Base-by-base conservation (phyloP, 176 grass and related monocot genomes). In the Panicum miliaceum region DNA sequence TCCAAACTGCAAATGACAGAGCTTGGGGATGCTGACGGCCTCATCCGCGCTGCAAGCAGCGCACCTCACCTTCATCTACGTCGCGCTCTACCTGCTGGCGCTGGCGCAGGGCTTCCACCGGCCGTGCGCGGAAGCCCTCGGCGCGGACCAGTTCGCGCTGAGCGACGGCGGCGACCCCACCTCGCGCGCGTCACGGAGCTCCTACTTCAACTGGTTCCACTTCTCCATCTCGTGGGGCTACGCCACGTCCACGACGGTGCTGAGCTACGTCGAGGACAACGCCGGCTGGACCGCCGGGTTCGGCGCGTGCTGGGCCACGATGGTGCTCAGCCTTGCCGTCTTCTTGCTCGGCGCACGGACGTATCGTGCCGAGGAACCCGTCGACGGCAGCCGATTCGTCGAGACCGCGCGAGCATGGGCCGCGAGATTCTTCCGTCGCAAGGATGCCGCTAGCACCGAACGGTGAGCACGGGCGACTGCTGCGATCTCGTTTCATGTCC, bases 141-240 rank as follows among this genome's bases (percentile, higher is more conserved):
- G 86, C 19, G 94, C 92, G 3, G 90, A 94, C 81, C 92, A 97
- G 51, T 97, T 93, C 80, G 56, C 76, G 62, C 50, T 23, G 69
- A 59, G 58, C 47, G 69, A 63, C 52, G 18, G 54, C 54, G 20
- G 22, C 14, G 50, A 75, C 26, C 51, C 75, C 1, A 4, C 56
- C 41, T 36, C 64, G 50, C 61, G 26, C 51, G 47, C 65, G 52
- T 86, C 87, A 0, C 73, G 88, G 63, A 92, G 87, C 78, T 90
- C 91, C 27, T 94, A 80, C 80, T 93, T 97, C 89, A 97, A 92
- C 81, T 97, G 94, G 94, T 79, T 88, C 89, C 92, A 89, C 75
- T 96, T 96, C 64, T 89, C 41, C 45, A 64, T 92, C 1, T 93
- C 83, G 0, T 85, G 75, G 32, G 89, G 93, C 78, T 84, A 76